These are phyloP conservation scores for Agaricus sinodeliciosus DNA, from an alignment of 768 basidiomycete genomes.

Conservation along the genomic window DNA sequence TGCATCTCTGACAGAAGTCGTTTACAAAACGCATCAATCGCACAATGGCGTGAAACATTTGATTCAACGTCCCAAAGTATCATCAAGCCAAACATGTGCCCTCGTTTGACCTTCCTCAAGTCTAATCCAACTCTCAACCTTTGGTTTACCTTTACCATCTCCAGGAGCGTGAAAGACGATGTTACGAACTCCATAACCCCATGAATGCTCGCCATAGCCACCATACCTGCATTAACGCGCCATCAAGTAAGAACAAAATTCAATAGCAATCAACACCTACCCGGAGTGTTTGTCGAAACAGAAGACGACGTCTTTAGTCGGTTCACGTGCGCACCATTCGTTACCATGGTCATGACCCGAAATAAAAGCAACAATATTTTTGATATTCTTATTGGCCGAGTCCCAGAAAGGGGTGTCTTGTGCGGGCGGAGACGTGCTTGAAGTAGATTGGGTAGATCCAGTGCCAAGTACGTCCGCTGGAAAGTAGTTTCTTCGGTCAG, in stretches of 20 bases:
- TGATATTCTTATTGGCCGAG: slow-evolving; percentile 47
- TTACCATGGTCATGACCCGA: slow-evolving; percentile 78
- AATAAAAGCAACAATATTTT: slow-evolving; percentile 60
- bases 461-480: slow-evolving; percentile 43
- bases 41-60: background rate
- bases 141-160: background rate
- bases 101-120: slow-evolving; percentile 53
- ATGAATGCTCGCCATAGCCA: slow-evolving; percentile 44
- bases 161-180: slow-evolving; percentile 39
- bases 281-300: slow-evolving; percentile 79
- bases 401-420: slow-evolving; percentile 61
- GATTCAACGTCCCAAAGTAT: slow-evolving; percentile 23
- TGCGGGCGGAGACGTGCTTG: slow-evolving; percentile 25
- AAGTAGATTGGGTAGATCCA: slow-evolving; percentile 52
- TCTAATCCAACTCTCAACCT: slow-evolving; percentile 57
- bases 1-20: too few species aligned
- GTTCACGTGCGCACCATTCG: slow-evolving; percentile 73
- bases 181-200: slow-evolving; percentile 65
- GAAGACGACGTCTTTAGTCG: slow-evolving; percentile 54
- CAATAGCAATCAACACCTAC: slow-evolving; percentile 23
- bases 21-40: too few species aligned
- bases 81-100: slow-evolving; percentile 46
- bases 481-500: background rate
- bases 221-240: slow-evolving; percentile 48
- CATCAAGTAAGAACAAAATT: background rate